A percentile compares a stretch with the other conserved stretches of the same genome.
Conservation (phyloP, 2,329 filamentous ascomycete genomes). For the Ilyonectria destructans region DNA sequence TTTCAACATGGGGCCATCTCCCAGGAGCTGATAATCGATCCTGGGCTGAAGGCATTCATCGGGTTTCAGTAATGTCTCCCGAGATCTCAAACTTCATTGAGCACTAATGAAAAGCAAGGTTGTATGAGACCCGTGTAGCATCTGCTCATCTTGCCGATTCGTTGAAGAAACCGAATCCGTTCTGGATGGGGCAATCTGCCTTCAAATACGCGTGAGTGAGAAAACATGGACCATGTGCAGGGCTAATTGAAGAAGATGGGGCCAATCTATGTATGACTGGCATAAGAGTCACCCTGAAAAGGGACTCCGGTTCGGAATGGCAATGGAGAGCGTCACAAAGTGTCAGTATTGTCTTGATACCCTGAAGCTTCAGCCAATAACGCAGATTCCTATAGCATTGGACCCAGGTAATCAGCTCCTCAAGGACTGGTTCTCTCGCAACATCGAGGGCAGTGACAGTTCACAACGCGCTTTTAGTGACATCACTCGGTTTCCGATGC, state of each 20-base stretch:
- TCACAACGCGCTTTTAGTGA: conserved; percentile 17
- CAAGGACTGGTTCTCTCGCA: conserved; percentile 24
- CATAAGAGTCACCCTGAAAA: conserved; percentile 57
- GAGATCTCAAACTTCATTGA: background rate
- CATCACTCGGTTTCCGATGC: conserved; percentile 24
- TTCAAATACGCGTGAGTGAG: conserved; percentile 40
- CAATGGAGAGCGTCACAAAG: conserved; percentile 35
- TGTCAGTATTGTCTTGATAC: conserved; percentile 13
- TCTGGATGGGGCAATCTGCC: conserved; percentile 41
- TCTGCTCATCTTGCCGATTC: conserved; percentile 41
- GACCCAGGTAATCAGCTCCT: conserved; percentile 36
- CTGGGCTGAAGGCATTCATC: conserved; percentile 35
- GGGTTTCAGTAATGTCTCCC: conserved; percentile 36
- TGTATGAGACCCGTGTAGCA: conserved; percentile 40
- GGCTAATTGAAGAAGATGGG: conserved; percentile 32
- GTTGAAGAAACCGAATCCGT: conserved; percentile 33
- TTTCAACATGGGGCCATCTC: conserved; percentile 36
- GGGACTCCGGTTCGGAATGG: conserved; percentile 49
- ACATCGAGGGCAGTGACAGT: background rate
- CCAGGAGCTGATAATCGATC: conserved; percentile 23
- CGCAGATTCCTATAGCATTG: conserved; percentile 17
- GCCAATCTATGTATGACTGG: conserved; percentile 44
- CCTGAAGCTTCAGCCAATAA: conserved; percentile 52
- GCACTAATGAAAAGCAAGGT: conserved; percentile 12
- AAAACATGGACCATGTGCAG: background rate